Percentiles rank a stretch among this genome's conserved stretches.
Evolutionary conservation across 345 rosid genomes (phyloP).

Genomic region (Eucalyptus sp.): DNA sequence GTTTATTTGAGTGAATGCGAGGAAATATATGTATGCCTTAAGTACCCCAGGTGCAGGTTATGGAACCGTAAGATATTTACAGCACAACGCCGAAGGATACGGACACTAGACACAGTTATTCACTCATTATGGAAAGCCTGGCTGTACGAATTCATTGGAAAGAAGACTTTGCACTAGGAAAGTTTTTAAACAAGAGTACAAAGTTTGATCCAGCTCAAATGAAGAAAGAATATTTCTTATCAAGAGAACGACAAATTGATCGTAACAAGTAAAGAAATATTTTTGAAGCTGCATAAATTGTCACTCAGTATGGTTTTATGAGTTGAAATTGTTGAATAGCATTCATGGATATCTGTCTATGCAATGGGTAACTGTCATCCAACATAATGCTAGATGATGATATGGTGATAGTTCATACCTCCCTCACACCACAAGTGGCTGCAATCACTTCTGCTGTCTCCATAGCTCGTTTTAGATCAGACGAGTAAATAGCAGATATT

Average conservation of each 20-base stretch:
- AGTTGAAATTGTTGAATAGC: background rate
- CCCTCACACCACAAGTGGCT: background rate
- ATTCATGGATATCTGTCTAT: background rate
- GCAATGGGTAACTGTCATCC: background rate
- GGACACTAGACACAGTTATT: background rate
- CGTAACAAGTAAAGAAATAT: background rate
- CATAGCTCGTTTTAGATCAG: background rate
- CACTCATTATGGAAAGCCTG: background rate
- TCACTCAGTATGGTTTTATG: background rate
- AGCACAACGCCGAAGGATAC: background rate
- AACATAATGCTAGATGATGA: background rate
- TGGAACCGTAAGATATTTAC: background rate
- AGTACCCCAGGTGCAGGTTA: background rate
- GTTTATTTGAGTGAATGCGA: too few relatives aligned
- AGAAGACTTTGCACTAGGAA: background rate
- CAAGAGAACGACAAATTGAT: background rate
- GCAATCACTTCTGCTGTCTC: background rate
- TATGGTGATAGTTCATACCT: background rate
- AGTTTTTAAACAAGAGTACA: background rate
- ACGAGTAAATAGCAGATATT: background rate
- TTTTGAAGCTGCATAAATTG: background rate
- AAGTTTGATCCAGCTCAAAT: background rate
- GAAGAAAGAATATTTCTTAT: background rate
- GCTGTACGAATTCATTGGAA: background rate
- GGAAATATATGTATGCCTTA: too few relatives aligned